Conservation (phyloP, 2,329 filamentous ascomycete species). For the Diplodia sapinea region DNA sequence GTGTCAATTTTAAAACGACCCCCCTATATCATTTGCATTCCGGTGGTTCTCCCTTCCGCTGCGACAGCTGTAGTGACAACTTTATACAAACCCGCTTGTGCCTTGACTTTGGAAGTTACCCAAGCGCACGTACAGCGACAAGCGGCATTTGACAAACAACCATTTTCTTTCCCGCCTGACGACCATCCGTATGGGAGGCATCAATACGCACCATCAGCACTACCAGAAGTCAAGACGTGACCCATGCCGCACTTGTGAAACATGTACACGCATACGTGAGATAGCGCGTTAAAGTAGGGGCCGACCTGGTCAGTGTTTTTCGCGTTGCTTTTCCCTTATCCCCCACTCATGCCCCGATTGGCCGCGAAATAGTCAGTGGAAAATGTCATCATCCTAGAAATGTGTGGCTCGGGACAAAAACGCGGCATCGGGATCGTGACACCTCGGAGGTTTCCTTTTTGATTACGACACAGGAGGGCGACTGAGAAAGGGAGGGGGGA, state of each 20-base stretch:
- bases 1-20: too few relatives aligned
- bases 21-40: too few relatives aligned
- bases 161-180: too few relatives aligned
- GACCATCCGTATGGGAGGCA: not conserved
- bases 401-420: not conserved
- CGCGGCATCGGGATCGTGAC: not conserved
- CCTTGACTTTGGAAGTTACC: too few relatives aligned
- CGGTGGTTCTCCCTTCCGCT: too few relatives aligned
- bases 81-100: too few relatives aligned
- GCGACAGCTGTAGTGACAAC: too few relatives aligned
- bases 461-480: not conserved
- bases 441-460: not conserved
- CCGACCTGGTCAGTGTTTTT: not conserved
- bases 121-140: too few relatives aligned
- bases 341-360: not conserved
- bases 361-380: not conserved
- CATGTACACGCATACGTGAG: not conserved
- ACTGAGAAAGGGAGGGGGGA: not conserved
- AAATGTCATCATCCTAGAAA: not conserved
- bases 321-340: not conserved
- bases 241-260: not conserved
- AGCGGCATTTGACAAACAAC: too few relatives aligned
- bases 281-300: not conserved
- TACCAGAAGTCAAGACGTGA: not conserved
- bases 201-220: not conserved